phyloP scores from a whole-genome alignment of 2,329 filamentous ascomycete species.

The Talaromyces sp. region DNA sequence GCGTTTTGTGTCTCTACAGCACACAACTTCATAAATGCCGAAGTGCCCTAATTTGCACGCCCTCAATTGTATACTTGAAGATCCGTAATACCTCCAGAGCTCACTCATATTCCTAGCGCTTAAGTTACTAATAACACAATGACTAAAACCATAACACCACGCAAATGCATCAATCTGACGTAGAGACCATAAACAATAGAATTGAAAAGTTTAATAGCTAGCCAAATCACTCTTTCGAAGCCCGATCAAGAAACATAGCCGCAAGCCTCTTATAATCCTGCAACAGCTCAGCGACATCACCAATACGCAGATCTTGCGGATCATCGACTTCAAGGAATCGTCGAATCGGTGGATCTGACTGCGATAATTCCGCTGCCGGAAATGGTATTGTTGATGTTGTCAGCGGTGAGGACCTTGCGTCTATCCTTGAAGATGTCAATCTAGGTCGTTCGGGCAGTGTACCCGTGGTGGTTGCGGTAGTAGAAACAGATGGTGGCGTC shows the following conservation, averaged over 20 bases:
- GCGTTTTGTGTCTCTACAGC: not conserved
- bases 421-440: slow-evolving; percentile 28
- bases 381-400: slow-evolving; percentile 15
- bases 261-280: slow-evolving; percentile 73
- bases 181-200: not conserved
- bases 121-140: not conserved
- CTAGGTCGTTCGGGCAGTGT: slow-evolving; percentile 4
- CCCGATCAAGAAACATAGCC: slow-evolving; percentile 51
- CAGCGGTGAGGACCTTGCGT: slow-evolving; percentile 27
- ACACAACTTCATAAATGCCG: too few relatives aligned
- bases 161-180: slow-evolving; percentile 1
- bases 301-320: slow-evolving; percentile 65
- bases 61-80: not conserved
- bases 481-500: slow-evolving; percentile 34
- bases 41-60: not conserved
- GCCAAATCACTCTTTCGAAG: slow-evolving; percentile 4
- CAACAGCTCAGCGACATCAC: slow-evolving; percentile 69
- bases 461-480: slow-evolving; percentile 28
- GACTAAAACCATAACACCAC: not conserved
- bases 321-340: slow-evolving; percentile 71
- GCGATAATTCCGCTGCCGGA: slow-evolving; percentile 15
- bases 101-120: not conserved
- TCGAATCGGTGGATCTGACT: slow-evolving; percentile 60
- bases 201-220: not conserved
- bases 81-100: too few relatives aligned